Base-by-base conservation (phyloP, 1,284 basidiomycete species). In the Ustilago shanxiensis region DNA sequence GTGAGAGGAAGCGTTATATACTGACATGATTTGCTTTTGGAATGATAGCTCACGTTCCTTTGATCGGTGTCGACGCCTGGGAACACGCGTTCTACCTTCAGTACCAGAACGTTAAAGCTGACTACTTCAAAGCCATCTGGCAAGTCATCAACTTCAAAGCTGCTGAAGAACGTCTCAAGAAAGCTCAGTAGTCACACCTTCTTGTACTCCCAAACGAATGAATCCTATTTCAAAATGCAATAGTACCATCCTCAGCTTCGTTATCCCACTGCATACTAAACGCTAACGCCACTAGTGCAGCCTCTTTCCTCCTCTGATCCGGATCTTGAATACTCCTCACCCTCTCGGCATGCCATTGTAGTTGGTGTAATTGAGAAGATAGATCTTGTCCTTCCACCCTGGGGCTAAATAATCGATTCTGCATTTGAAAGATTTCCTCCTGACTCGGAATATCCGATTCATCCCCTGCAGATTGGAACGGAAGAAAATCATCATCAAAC, bases 81-180 rank as follows among this genome's bases (percentile, higher is more conserved):
- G 84, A 86, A 71, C 84, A 86, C 63, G 82, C 80, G 16, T 85
- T 76, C 73, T 84, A 85, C 72, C 78, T 85, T 8, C 83, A 86
- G 72, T 84, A 86, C 79, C 72, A 84, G 68, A 86, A 86, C 78
- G 79, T 80, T 64, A 84, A 84, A 79, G 83, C 81, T 39, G 79
- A 79, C 62, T 86, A 86, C 83, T 83, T 86, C 60, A 85, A 86
- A 79, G 79, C 79, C 37, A 84, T 86, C 60, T 86, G 84, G 84
- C 66, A 81, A 20, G 84, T 85, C 31, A 84, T 85, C 79, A 86
- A 86, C 83, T 86, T 82, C 59, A 82, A 85, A 77, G 79, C 80
- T 44, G 84, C 84, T 59, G 83, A 86, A 64, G 79, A 85, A 58
- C 75, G 84, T 52, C 74, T 86, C 20, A 75, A 79, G 61, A 79